Base-by-base conservation (phyloP, 2,329 filamentous ascomycete genomes). In the Paraconiothyrium brasiliense region DNA sequence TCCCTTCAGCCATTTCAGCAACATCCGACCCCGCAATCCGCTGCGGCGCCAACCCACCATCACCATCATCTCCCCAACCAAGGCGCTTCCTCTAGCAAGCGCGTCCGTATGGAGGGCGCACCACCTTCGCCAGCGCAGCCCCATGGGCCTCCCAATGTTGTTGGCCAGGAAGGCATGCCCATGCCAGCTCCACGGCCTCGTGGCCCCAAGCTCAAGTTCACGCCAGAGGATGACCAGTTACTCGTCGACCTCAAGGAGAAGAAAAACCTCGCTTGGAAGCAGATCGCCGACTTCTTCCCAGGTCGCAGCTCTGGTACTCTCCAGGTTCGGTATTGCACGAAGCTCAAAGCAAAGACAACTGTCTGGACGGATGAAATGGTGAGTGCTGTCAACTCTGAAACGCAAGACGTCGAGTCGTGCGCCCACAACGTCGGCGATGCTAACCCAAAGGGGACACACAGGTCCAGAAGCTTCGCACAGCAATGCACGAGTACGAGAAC, bases 201-300 rank as follows among this genome's bases (percentile, higher is more conserved):
- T 62, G 93, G 92, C 3, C 93, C 93, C 7, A 97, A 97, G 81
- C 84, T 97, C 69, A 97, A 97, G 79, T 97, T 97, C 75, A 97
- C 93, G 0, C 89, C 92, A 10, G 93, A 97, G 78, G 94, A 97
- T 76, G 94, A 97, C 78, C 89, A 92, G 68, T 82, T 97, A 51
- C 84, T 97, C 57, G 90, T 97, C 59, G 92, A 97, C 74, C 83
- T 97, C 64, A 97, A 97, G 79, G 94, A 97, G 80, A 94, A 95
- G 74, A 96, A 95, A 79, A 94, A 92, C 74, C 84, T 97, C 75
- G 97, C 94, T 4, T 97, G 94, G 94, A 97, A 97, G 81, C 94
- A 97, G 83, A 97, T 97, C 73, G 92, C 93, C 59, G 94, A 97
- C 75, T 97, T 97, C 80, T 97, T 97, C 71, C 94, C 94, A 0